A percentile compares a stretch with the other conserved stretches of the same genome.
These are phyloP conservation scores for Solanum appendiculatum DNA, from an alignment of 257 asterid species.

Conservation along the genomic window DNA sequence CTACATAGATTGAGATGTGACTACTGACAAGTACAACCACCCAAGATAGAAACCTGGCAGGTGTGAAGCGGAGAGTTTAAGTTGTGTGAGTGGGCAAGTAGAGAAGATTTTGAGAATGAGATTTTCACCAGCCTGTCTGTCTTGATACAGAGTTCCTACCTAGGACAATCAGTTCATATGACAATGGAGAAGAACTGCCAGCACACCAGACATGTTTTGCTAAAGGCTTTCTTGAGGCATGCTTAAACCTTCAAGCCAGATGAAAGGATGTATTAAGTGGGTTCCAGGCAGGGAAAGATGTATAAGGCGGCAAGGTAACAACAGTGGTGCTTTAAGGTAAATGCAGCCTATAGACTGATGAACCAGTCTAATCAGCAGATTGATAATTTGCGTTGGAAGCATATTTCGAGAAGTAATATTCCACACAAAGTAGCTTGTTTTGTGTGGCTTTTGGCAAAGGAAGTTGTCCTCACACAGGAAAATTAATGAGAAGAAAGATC, in stretches of 20 bases:
- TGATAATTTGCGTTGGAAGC: neutral
- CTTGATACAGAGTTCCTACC: neutral
- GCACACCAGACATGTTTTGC: neutral
- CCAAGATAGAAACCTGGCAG: neutral
- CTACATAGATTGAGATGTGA: neutral
- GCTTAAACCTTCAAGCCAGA: neutral
- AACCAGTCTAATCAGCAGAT: neutral
- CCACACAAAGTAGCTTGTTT: neutral
- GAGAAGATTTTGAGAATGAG: neutral
- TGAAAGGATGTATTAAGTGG: neutral
- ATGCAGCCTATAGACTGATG: neutral
- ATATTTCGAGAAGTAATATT: neutral
- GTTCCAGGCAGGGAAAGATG: neutral
- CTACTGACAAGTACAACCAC: neutral
- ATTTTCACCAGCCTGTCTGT: neutral
- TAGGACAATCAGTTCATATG: neutral
- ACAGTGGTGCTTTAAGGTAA: neutral
- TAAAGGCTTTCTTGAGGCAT: neutral
- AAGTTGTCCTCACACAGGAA: neutral
- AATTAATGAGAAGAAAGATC: neutral
- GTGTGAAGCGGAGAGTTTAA: neutral
- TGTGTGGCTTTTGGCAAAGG: neutral
- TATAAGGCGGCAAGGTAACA: neutral
- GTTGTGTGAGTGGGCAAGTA: neutral
- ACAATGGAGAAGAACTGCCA: neutral